Base-by-base conservation (phyloP, 768 basidiomycete species). In the Trametes elegans region DNA sequence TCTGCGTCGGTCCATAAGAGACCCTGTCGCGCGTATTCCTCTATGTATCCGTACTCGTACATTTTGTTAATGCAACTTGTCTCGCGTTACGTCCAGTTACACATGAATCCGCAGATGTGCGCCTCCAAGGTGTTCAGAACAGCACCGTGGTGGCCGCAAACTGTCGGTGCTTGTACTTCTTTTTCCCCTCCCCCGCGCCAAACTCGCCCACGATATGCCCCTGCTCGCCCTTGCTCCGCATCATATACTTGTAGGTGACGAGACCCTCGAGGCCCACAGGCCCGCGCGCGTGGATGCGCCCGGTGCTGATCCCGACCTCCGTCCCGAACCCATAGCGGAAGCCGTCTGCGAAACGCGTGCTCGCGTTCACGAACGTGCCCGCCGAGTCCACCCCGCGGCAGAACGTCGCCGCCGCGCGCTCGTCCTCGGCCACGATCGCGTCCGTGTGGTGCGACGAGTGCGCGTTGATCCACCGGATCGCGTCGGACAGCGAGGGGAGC, bases 391-490 rank as follows among this genome's bases (percentile, higher is more conserved):
- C 86, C 7, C 91, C 91, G 16, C 88, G 79, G 68, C 87, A 90
- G 74, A 98, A 99, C 27, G 74, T 74, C 27, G 83, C 77, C 32
- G 82, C 84, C 27, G 86, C 81, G 7, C 64, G 61, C 2, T 82
- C 79, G 40, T 82, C 79, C 70, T 97, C 92, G 5, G 96, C 94
- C 39, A 98, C 78, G 69, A 99, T 98, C 49, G 79, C 73, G 66
- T 98, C 97, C 29, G 96, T 98, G 71, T 99, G 97, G 65, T 96
- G 93, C 7, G 94, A 96, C 0, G 90, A 92, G 66, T 98, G 90
- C 10, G 79, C 70, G 73, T 98, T 98, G 76, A 98, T 96, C 74
- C 91, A 93, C 54, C 79, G 68, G 57, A 98, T 88, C 5, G 97
- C 96, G 24, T 76, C 74, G 31, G 77, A 64, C 43, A 96, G 78